A percentile compares a stretch with the other conserved stretches of the same genome.
Evolutionary conservation across 2,329 filamentous ascomycete species (phyloP).

Genomic region (Stagonosporopsis vannaccii): DNA sequence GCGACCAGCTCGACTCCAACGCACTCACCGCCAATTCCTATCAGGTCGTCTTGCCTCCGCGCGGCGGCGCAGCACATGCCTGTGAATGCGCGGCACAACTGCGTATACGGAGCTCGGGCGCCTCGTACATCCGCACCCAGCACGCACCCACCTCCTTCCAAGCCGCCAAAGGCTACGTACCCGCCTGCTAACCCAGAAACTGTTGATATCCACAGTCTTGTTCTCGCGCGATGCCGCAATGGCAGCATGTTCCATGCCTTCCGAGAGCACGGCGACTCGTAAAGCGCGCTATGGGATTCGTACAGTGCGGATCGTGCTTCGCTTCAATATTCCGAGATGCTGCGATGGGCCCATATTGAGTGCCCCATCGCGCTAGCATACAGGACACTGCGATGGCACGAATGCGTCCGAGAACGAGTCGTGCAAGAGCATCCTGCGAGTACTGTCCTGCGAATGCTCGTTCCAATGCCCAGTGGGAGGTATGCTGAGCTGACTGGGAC

Average conservation of each 20-base stretch:
- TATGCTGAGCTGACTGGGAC: constrained; percentile 7
- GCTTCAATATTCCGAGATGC: constrained; percentile 20
- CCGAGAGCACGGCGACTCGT: constrained; percentile 5
- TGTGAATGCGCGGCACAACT: constrained; percentile 11
- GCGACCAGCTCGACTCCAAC: constrained; percentile 10
- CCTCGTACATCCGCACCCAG: constrained; percentile 8
- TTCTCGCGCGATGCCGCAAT: constrained; percentile 8
- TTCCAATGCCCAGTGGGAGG: not conserved
- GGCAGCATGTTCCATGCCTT: not conserved
- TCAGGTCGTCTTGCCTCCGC: constrained; percentile 2
- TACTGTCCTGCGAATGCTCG: too few relatives aligned
- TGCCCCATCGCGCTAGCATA: constrained; percentile 16
- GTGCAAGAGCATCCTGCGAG: not conserved
- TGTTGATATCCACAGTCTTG: constrained; percentile 1
- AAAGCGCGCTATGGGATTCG: not conserved
- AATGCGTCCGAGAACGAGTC: constrained; percentile 6
- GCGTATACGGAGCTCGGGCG: constrained; percentile 18
- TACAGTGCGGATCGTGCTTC: constrained; percentile 15
- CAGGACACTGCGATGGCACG: constrained; percentile 1
- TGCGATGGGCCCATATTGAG: constrained; percentile 18
- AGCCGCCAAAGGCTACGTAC: constrained; percentile 17
- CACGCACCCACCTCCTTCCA: constrained; percentile 10
- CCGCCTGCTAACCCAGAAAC: constrained; percentile 16
- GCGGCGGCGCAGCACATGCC: constrained; percentile 15
- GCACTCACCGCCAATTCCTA: constrained; percentile 19